Evolutionary conservation across 441 rosid species (phyloP).

Genomic region (Bruguiera hainesii): DNA sequence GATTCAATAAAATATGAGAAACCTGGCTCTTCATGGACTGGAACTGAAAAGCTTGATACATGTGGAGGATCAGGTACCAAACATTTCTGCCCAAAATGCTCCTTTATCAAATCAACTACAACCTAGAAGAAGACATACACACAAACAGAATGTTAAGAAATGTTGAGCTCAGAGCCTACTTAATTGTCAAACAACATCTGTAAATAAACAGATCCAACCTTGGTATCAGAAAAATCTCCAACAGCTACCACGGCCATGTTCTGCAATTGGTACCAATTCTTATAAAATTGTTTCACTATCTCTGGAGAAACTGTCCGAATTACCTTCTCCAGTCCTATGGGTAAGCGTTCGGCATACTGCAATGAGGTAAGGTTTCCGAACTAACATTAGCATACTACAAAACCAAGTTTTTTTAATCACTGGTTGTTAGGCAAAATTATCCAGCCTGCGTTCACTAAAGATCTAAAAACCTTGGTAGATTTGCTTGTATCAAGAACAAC

Average conservation of each 20-base stretch:
- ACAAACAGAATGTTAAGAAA: slow-evolving; percentile 22
- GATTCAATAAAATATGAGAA: slow-evolving; percentile 84
- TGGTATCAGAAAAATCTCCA: slow-evolving; percentile 85
- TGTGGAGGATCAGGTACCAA: slow-evolving; percentile 43
- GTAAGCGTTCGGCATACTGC: slow-evolving; percentile 94
- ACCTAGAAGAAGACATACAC: slow-evolving; percentile 34
- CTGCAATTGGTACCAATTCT: slow-evolving; percentile 79
- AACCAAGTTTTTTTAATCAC: neutral
- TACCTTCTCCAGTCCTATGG: slow-evolving; percentile 90
- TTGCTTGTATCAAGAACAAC: too few relatives aligned
- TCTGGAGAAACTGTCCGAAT: slow-evolving; percentile 79
- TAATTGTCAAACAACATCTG: slow-evolving; percentile 9
- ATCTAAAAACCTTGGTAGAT: neutral
- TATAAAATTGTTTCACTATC: slow-evolving; percentile 67
- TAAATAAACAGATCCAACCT: slow-evolving; percentile 43
- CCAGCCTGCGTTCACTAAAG: neutral
- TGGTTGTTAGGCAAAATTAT: slow-evolving; percentile 10
- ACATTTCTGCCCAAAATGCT: slow-evolving; percentile 62
- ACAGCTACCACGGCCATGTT: slow-evolving; percentile 94
- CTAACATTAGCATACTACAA: slow-evolving; percentile 9
- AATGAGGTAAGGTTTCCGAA: slow-evolving; percentile 18
- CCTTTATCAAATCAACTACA: slow-evolving; percentile 82
- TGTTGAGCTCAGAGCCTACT: slow-evolving; percentile 7
- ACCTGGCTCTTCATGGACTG: slow-evolving; percentile 74
- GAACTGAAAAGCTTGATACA: slow-evolving; percentile 65